Base-by-base conservation (phyloP, 2,329 filamentous ascomycete genomes). In the Acrocalymma vagum region DNA sequence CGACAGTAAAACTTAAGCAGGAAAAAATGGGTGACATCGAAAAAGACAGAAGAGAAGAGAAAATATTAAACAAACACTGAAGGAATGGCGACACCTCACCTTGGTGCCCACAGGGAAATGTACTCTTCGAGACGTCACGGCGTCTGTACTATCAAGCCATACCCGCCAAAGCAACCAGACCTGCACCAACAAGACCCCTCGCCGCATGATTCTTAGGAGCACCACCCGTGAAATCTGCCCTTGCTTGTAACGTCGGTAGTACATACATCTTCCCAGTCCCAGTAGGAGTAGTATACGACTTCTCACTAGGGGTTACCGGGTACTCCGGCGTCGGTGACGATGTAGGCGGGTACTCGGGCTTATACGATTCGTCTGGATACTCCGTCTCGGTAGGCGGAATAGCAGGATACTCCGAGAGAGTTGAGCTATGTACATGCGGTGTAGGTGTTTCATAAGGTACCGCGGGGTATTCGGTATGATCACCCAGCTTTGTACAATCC, bases 391-490 rank as follows among this genome's bases (percentile, higher is more conserved):
- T 16, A 6, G 4, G 3, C 6, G 23, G n/a, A n/a, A n/a, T n/a
- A n/a, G n/a, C n/a, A n/a, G n/a, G n/a, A n/a, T n/a, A n/a, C n/a
- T n/a, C n/a, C n/a, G n/a, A n/a, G n/a, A n/a, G n/a, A n/a, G n/a
- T n/a, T 13, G 6, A 13, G 27, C 26, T 27, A 38, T 53, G 49
- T 6, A 22, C 32, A 35, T 53, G 49, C 13, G 49, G 49, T 3
- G 31, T 45, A 8, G 36, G 32, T 14, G 45, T 39, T 18, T 40
- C 36, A 31, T 53, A 53, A 11, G 46, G 36, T 9, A 46, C 34
- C n/a, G 36, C 39, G 9, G 36, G 7, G 34, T 47, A 53, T 35
- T 45, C 38, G 2, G 45, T 45, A 23, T 50, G 45, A n/a, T 14
- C 23, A 8, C 11, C 17, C 8, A 37, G 36, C 13, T 32, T 40